Evolutionary conservation across 176 grass and related monocot species (phyloP), one percentile per base, ranked within the genome.

Genomic region (Tuctoria greenei): DNA sequence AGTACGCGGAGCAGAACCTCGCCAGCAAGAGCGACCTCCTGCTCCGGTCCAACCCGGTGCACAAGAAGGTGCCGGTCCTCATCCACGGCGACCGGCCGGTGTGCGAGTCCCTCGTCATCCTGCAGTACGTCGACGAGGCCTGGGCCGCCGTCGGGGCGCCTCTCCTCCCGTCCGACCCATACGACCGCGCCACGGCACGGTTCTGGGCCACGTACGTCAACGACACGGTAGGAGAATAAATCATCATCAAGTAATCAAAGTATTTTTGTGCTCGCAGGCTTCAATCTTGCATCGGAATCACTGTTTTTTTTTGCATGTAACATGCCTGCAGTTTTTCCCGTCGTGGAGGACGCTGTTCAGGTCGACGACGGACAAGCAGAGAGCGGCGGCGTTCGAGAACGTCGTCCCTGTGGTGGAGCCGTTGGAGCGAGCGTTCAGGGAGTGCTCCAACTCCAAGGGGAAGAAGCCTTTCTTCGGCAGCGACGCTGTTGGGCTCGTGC

Each of bases 41-140:
- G 41, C 61, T 89, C 13, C 14, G 4, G 0, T 85, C 66, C 77
- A 89, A 82, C 72, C 87, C 87, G 26, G 60, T 78, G 71, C 73
- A 89, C 78, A 67, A 77, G 66, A 81, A 72, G 87, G 82, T 87
- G 40, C 87, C 87, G 0, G 82, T 82, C 15, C 78, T 89, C 14
- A 56, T 89, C 78, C 77, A 89, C 59, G 25, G 20, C 40, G 82
- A 41, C 66, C 25, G 24, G 27, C 50, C 82, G n/a, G 77, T 85
- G 66, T 89, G 82, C 72, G 87, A 89, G 78, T 85, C 82, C 9
- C 60, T 72, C 66, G 82, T 77, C 42, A 47, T 89, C 47, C 40
- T 85, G 10, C 56, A 81, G 66, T 89, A 85, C 72, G 16, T 85
- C 66, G 82, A 85, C 65, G 82, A 89, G 40, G 35, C 25, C 24